Conservation (phyloP, 257 asterid genomes). For the Euphrasia confusa region DNA sequence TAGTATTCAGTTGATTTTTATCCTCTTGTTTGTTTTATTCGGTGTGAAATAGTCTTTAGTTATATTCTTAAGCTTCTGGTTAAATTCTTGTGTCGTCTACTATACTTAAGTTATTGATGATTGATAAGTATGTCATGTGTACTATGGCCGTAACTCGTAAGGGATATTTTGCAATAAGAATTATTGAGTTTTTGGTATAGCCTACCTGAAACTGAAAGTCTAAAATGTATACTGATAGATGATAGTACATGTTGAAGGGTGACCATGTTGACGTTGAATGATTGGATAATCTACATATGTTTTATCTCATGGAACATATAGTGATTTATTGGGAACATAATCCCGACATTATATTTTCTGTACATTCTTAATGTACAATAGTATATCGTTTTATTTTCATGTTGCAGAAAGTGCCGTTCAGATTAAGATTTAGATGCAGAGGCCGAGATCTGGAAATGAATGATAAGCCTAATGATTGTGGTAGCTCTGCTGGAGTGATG, state of each 20-base stretch:
- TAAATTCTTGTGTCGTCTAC: background rate
- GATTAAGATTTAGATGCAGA: slow-evolving; percentile 65
- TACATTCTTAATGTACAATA: slow-evolving; percentile 6
- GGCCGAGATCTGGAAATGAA: slow-evolving; percentile 31
- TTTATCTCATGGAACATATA: background rate
- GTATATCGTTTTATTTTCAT: slow-evolving; percentile 11
- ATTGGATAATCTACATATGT: background rate
- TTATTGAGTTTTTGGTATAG: background rate
- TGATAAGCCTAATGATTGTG: slow-evolving; percentile 32
- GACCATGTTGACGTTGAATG: slow-evolving; percentile 15
- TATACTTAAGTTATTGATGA: slow-evolving; percentile 6
- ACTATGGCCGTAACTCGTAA: background rate
- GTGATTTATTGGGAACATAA: slow-evolving; percentile 1
- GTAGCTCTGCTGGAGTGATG: slow-evolving; percentile 29
- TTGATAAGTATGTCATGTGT: background rate
- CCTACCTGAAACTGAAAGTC: background rate
- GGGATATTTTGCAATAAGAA: background rate
- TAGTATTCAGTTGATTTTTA: background rate
- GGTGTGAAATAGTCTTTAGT: background rate
- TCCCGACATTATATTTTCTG: slow-evolving; percentile 3
- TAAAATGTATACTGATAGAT: background rate
- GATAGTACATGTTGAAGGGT: slow-evolving; percentile 1
- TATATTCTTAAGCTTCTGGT: slow-evolving; percentile 9
- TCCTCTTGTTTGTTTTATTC: background rate
- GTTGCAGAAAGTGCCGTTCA: slow-evolving; percentile 61